Base-by-base conservation (phyloP, 1,284 basidiomycete species). In the Ustilago cynodontis region DNA sequence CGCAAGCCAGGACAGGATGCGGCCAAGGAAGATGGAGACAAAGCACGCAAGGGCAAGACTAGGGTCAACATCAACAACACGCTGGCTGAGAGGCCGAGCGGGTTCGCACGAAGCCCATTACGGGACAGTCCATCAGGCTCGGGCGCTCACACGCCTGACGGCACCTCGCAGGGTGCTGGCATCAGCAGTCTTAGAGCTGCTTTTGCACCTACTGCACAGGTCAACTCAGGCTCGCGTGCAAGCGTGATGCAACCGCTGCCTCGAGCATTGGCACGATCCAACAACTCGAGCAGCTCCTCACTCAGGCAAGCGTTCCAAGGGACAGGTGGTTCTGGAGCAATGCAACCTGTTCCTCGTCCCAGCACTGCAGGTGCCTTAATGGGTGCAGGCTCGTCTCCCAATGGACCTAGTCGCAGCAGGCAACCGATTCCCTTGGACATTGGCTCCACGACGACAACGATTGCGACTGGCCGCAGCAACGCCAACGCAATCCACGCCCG, bases 221-320 rank as follows among this genome's bases (percentile, higher is more conserved):
- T 60, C 41, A 50, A 31, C 24, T 29, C 65, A 2, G 65, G 65
- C 26, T 71, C 74, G 18, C 60, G 63, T 20, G n/a, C 43, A 14
- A 77, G 74, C 49, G 69, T 72, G 35, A 65, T 77, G 69, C 74
- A 77, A 59, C 74, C 74, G 2, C 11, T 52, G 10, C 74, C 69
- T 1, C 62, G 74, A n/a, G 58, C 65, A 1, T 24, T 69, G 59
- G 47, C 56, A 4, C 61, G 59, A 31, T 69, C 69, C 28, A 61
- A 56, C 31, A 65, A 53, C 45, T 63, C 65, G n/a, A 77, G 74
- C 63, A 71, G 49, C 62, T 69, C 74, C 18, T 77, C 74, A 41
- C 60, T 77, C 22, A 60, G 69, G 18, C 65, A 60, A 18, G 61
- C 62, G n/a, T 65, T 68, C 31, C 58, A 58, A 41, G 61, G 65